These are phyloP conservation scores for Leccinellum albellum DNA, from an alignment of 768 basidiomycete genomes.

Conservation along the genomic window DNA sequence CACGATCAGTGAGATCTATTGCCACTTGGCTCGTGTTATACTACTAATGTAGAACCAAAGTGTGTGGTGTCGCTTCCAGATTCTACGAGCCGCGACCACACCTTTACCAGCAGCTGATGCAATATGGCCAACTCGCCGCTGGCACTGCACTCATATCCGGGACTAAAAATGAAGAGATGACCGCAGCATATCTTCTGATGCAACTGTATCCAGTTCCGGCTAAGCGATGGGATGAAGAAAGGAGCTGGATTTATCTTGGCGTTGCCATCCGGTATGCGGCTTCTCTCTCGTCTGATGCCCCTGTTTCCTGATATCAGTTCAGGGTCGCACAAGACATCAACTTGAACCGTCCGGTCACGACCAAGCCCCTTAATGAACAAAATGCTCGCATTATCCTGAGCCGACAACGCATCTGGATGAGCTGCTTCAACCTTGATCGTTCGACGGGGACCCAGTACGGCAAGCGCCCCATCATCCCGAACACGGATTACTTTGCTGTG, in stretches of 20 bases:
- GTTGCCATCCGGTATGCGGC: slow-evolving; percentile 70
- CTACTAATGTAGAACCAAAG: slow-evolving; percentile 36
- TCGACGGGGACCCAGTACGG: slow-evolving; percentile 88
- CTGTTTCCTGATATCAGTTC: slow-evolving; percentile 7
- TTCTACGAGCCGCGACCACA: slow-evolving; percentile 70
- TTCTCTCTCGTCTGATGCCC: background rate
- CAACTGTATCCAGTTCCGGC: slow-evolving; percentile 75
- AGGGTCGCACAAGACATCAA: slow-evolving; percentile 90
- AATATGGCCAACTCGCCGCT: slow-evolving; percentile 71
- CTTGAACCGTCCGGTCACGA: slow-evolving; percentile 71
- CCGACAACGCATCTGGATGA: slow-evolving; percentile 86
- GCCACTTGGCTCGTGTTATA: background rate
- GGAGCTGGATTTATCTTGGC: slow-evolving; percentile 87
- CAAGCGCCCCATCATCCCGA: slow-evolving; percentile 75
- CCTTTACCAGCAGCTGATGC: slow-evolving; percentile 68
- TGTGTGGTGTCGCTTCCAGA: slow-evolving; percentile 85
- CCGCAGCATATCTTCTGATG: slow-evolving; percentile 77
- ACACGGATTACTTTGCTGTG: slow-evolving; percentile 71
- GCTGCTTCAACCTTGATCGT: slow-evolving; percentile 87
- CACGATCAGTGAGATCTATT: slow-evolving; percentile 68
- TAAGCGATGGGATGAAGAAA: slow-evolving; percentile 83
- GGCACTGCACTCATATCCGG: slow-evolving; percentile 74
- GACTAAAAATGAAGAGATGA: slow-evolving; percentile 79
- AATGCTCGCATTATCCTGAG: slow-evolving; percentile 86
- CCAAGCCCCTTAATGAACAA: slow-evolving; percentile 72